phyloP scores from a whole-genome alignment of 768 basidiomycete genomes.

The Collybia mongolica region DNA sequence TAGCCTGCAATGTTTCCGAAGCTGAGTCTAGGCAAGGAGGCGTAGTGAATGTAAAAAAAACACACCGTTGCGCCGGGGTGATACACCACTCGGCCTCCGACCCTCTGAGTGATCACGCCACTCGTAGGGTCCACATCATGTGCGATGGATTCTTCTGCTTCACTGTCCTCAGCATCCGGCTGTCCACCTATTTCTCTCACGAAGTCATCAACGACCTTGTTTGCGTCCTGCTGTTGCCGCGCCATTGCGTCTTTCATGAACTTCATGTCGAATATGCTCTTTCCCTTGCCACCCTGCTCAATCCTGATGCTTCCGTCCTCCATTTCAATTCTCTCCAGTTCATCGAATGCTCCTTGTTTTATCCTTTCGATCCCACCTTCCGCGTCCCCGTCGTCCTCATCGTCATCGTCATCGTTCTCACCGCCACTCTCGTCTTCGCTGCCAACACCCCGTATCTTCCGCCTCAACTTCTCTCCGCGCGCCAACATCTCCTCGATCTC shows the following conservation, averaged over 20 bases:
- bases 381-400: conserved; percentile 40
- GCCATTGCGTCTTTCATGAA: conserved; percentile 95
- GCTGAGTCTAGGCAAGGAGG: neutral
- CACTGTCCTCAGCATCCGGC: conserved; percentile 24
- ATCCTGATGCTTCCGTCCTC: conserved; percentile 27
- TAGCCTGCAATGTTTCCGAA: conserved; percentile 13
- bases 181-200: conserved; percentile 59
- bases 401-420: conserved; percentile 40
- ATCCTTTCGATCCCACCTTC: conserved; percentile 45
- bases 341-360: conserved; percentile 73
- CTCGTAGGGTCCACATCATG: conserved; percentile 23
- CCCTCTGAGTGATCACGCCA: conserved; percentile 50
- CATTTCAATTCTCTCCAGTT: conserved; percentile 54
- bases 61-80: conserved; percentile 49
- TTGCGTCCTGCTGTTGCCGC: conserved; percentile 54
- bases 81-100: conserved; percentile 66
- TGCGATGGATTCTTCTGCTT: conserved; percentile 23
- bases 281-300: conserved; percentile 40
- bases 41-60: conserved; percentile 1
- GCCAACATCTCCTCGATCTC: conserved; percentile 87
- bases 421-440: conserved; percentile 52
- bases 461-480: conserved; percentile 73
- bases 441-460: conserved; percentile 69
- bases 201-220: conserved; percentile 71
- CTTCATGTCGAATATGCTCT: conserved; percentile 92